Evolutionary conservation across 2,329 filamentous ascomycete genomes (phyloP), one percentile per base, ranked within the genome.

Genomic region (Fusarium sp.): DNA sequence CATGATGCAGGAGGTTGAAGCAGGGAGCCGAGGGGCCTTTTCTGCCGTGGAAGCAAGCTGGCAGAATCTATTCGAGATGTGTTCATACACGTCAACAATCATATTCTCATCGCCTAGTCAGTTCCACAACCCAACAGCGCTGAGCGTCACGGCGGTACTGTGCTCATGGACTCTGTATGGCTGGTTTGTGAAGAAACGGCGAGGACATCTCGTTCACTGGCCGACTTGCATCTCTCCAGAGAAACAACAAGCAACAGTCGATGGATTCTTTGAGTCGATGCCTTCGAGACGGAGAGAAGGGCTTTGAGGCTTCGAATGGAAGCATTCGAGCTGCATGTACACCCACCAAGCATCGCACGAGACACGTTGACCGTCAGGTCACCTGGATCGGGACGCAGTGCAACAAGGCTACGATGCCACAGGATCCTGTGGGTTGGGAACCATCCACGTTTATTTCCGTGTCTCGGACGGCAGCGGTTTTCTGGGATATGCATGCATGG

Each of bases 11-110:
- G 81, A 83, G 50, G 81, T 88, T 19, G 79, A 83, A 36, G 75
- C 79, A 13, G 74, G 79, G n/a, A 72, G 79, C 35, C 84, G 91
- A n/a, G 90, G 88, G 1, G 77, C 81, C 0, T 93, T 93, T 65
- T 92, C 89, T 0, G 79, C 88, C 0, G 82, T 86, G 7, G 91
- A 93, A 72, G 83, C 87, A 8, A 82, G 86, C 0, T 80, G 88
- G 35, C 90, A 93, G 71, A 92, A 88, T 59, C 64, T 84, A 1
- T 92, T 91, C 59, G 90, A 93, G 73, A 80, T 92, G 43, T 73
- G 87, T 2, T 88, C 89, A 0, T 92, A 86, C 69, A 80, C 80
- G 0, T 81, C 83, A 1, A 93, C 90, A 0, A 86, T 91, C 57
- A 70, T 88, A 5, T 91, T 88, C 59, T 80, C 84, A 1, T 76